These are phyloP conservation scores for Lachancea sp. DNA, from an alignment of 805 yeast genomes.

Conservation along the genomic window DNA sequence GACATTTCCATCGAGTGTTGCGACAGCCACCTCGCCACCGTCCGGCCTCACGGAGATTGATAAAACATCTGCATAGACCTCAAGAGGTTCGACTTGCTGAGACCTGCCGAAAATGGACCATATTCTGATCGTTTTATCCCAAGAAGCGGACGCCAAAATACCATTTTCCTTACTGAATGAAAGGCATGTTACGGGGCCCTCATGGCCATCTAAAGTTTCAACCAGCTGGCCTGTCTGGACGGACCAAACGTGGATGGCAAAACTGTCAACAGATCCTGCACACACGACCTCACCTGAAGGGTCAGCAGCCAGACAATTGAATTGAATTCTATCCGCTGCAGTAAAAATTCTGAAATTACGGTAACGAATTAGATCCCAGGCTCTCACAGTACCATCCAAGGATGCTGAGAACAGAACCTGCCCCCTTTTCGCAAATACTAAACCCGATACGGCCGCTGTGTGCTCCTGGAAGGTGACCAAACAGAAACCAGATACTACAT, in stretches of 20 bases:
- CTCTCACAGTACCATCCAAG: conserved; percentile 92
- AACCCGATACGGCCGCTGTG: conserved; percentile 78
- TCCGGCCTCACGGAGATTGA: conserved; percentile 84
- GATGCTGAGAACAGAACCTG: conserved; percentile 89
- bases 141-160: conserved; percentile 80
- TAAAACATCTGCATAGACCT: conserved; percentile 75
- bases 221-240: conserved; percentile 91
- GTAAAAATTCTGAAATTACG: conserved; percentile 94
- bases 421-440: conserved; percentile 82
- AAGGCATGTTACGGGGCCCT: conserved; percentile 86
- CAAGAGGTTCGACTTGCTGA: conserved; percentile 85
- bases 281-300: conserved; percentile 96
- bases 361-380: conserved; percentile 91
- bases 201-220: conserved; percentile 87
- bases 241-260: conserved; percentile 92
- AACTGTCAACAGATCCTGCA: conserved; percentile 87
- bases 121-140: conserved; percentile 92
- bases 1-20: conserved; percentile 84
- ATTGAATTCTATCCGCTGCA: conserved; percentile 81
- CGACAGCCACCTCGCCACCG: conserved; percentile 81
- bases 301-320: conserved; percentile 85
- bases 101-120: conserved; percentile 91
- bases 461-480: conserved; percentile 89
- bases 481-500: conserved; percentile 85
- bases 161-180: conserved; percentile 77